Conservation (phyloP, 192 early-diverging fungal species). For the Podila horticola region DNA sequence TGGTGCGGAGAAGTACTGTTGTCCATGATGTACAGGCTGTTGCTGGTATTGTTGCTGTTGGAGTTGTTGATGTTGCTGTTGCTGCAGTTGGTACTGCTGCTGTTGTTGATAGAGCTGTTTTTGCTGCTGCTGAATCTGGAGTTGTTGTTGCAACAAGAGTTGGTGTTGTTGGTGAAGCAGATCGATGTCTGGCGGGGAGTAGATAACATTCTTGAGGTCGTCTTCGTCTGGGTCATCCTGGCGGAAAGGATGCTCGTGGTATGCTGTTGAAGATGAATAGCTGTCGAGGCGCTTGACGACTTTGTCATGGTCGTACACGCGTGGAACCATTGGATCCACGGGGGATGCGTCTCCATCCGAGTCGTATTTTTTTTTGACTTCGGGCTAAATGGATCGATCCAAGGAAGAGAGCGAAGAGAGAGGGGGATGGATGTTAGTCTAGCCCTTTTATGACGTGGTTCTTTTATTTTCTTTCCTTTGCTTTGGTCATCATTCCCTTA, state of each 20-base stretch:
- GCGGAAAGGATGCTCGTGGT: not conserved
- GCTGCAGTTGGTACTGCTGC: not conserved
- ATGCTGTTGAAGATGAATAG: not conserved
- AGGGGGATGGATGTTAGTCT: not conserved
- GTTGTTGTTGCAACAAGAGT: not conserved
- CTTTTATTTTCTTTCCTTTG: no score
- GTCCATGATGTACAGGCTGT: not conserved
- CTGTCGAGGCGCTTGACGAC: not conserved
- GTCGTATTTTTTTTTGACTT: constrained; percentile 1
- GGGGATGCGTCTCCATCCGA: constrained; percentile 2
- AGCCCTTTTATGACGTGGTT: no score
- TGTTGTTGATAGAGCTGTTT: not conserved
- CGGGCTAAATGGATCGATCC: not conserved
- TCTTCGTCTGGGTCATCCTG: not conserved
- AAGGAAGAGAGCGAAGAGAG: not conserved
- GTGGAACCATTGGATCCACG: not conserved
- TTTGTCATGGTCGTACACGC: not conserved
- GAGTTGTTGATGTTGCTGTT: not conserved
- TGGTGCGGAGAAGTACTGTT: not conserved
- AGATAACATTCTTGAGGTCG: not conserved
- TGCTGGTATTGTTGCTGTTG: not conserved
- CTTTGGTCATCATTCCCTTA: no score
- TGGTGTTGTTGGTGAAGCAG: not conserved
- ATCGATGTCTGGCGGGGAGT: not conserved
- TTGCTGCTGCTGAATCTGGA: not conserved